Base-by-base conservation (phyloP, 2,329 filamentous ascomycete species). In the Ophiosphaerella herpotricha region DNA sequence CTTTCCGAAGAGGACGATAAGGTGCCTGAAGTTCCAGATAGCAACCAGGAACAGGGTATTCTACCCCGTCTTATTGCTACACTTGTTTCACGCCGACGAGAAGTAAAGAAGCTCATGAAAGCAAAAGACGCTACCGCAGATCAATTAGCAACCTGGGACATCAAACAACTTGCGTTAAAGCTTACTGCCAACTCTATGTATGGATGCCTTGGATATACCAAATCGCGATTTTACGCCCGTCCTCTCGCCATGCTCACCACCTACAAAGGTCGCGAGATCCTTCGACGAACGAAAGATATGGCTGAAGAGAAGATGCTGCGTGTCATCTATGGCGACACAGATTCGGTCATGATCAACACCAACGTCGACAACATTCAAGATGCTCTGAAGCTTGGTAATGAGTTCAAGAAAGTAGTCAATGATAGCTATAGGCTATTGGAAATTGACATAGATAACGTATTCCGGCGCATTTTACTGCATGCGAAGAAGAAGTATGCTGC, bases 161-260 rank as follows among this genome's bases (percentile, higher is more conserved):
- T 97, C 68, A 97, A 96, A 77, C 94, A 99, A 75, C 81, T 96
- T 72, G 95, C 94, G 24, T 77, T 99, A 67, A 99, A 99, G 77
- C 84, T 99, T 44, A 99, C 95, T 37, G 94, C 94, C 68, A 99
- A 99, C 77, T 97, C 93, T 60, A 99, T 99, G 95, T 99, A 99
- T 74, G 94, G 94, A 62, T 99, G 94, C 82, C 79, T 99, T 73
- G 94, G 94, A 62, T 99, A 97, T 72, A 93, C 90, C 11, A 96
- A 92, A 71, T 97, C 94, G 49, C 90, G 94, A 43, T 99, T 99
- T 78, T 99, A 99, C 67, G 94, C 94, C 51, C 86, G 94, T 48
- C 94, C 94, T 9, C 81, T 99, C 40, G 94, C 94, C 50, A 91
- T 97, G 75, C 87, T 99, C 71, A 97, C 92, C 2, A 99, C 94